A percentile compares a stretch with the other conserved stretches of the same genome.
Conservation (phyloP, 495 filamentous ascomycete genomes). For the Xylaria scruposa region DNA sequence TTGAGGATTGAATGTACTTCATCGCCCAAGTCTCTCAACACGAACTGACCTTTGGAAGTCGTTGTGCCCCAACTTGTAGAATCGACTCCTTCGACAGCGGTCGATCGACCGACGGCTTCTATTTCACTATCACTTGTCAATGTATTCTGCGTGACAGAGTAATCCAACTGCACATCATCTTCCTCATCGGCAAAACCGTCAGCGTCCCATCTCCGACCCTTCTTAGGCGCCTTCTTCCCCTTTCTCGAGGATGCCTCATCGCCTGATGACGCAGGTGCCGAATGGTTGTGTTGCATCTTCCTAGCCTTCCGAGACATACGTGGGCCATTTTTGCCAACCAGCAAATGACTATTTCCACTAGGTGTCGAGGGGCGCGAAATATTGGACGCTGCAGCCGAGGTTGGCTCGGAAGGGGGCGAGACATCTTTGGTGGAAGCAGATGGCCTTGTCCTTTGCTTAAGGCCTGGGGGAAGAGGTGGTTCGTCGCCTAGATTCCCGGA, state of each 20-base stretch:
- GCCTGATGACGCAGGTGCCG: conserved; percentile 78
- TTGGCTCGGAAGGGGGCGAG: conserved; percentile 63
- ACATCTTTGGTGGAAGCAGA: conserved; percentile 43
- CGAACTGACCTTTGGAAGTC: conserved; percentile 88
- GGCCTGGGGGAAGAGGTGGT: conserved; percentile 52
- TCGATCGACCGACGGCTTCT: conserved; percentile 50
- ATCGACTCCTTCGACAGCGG: conserved; percentile 73
- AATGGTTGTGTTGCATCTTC: conserved; percentile 69
- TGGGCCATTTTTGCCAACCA: conserved; percentile 74
- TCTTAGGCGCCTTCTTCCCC: conserved; percentile 72
- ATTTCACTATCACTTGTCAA: conserved; percentile 60
- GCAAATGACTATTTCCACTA: conserved; percentile 62
- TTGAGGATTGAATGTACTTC: conserved; percentile 90
- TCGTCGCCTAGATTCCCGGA: conserved; percentile 47
- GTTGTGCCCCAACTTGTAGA: conserved; percentile 81
- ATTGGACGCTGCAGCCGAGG: conserved; percentile 73
- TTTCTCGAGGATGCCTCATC: conserved; percentile 72
- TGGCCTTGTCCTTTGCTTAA: conserved; percentile 40
- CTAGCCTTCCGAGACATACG: conserved; percentile 82
- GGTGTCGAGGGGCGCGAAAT: conserved; percentile 81
- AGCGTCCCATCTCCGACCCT: conserved; percentile 87
- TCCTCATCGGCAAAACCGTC: conserved; percentile 89
- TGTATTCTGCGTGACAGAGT: conserved; percentile 66
- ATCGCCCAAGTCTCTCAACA: conserved; percentile 90
- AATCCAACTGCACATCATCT: conserved; percentile 82